Evolutionary conservation across 2,329 filamentous ascomycete species (phyloP).

Genomic region (Parastagonospora nodorum): DNA sequence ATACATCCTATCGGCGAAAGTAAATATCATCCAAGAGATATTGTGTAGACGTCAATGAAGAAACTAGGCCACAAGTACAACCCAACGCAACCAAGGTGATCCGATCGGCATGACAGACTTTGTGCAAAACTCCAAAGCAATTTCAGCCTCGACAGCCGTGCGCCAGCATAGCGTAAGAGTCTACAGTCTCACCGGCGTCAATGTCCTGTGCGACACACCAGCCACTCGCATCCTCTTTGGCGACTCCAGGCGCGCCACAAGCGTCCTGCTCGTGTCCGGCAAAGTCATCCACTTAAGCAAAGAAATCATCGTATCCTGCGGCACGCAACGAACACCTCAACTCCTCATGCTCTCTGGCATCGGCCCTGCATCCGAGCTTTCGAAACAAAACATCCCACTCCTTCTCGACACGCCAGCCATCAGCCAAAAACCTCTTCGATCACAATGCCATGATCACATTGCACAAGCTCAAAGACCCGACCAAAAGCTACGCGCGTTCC

Average conservation of each 20-base stretch:
- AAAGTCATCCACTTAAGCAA: constrained; percentile 25
- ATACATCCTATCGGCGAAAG: constrained; percentile 17
- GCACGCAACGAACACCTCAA: constrained; percentile 47
- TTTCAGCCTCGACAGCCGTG: constrained; percentile 10
- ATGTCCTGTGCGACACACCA: constrained; percentile 10
- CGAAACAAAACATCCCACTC: constrained; percentile 16
- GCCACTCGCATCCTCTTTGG: constrained; percentile 21
- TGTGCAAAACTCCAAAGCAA: constrained; percentile 17
- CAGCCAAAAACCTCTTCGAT: constrained; percentile 30
- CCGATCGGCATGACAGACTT: constrained; percentile 15
- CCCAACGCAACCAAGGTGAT: constrained; percentile 15
- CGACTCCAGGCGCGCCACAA: constrained; percentile 17
- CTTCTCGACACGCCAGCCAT: constrained; percentile 22
- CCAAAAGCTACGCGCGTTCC: constrained; percentile 20
- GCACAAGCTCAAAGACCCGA: constrained; percentile 21
- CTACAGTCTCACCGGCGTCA: constrained; percentile 20
- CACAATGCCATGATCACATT: constrained; percentile 17
- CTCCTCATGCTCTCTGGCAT: constrained; percentile 46
- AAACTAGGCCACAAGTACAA: constrained; percentile 17
- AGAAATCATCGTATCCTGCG: constrained; percentile 51
- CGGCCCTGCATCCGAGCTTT: constrained; percentile 27
- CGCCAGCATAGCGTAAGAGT: constrained; percentile 23
- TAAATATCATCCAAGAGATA: constrained; percentile 18
- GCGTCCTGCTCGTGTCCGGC: constrained; percentile 39
- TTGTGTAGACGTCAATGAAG: constrained; percentile 10